Evolutionary conservation across 1,284 basidiomycete species (phyloP), one percentile per base, ranked within the genome.

Genomic region (Cryptococcus floricola): DNA sequence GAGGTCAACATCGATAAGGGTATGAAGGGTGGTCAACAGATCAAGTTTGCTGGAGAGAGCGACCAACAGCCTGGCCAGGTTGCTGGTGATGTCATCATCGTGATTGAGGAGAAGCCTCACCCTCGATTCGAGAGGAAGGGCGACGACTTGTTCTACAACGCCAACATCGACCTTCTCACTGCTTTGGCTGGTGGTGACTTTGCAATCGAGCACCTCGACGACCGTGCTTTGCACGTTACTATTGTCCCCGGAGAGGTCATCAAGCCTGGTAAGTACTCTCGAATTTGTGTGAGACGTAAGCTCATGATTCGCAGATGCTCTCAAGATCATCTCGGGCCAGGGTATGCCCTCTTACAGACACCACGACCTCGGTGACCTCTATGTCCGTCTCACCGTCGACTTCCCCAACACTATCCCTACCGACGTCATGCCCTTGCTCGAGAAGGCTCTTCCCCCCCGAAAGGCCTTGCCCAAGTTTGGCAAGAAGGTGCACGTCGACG

Each of bases 1-100:
- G 96, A 99, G 79, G 96, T 98, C 27, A 91, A 97, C 76, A 91
- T 99, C 82, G 96, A 98, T 84, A 97, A 95, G 82, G 96, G 96
- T 56, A 98, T 98, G 96, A 92, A 91, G 80, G 88, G 88, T 56
- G 96, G 96, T 34, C 93, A 98, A 79, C 94, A 92, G 23, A 93
- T 99, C 76, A 86, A 85, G 56, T 99, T 98, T 80, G 78, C 83
- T 57, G 95, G 96, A 57, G 96, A 98, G 81, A 93, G 90, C 68
- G 96, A 99, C 77, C 95, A 99, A 78, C 86, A 91, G 6, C 95
- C 96, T 5, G 87, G 83, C 39, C 86, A 90, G 39, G 84, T 90
- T 57, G 88, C 96, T 1, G 96, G 96, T 65, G 96, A 99, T 67
- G 96, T 99, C 18, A 85, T 98, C 56, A 98, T 99, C 66, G 90